Percentiles rank a stretch among this genome's conserved stretches.
These are phyloP conservation scores for Lentinula novae-zelandiae DNA, from an alignment of 1,284 basidiomycete genomes.

Conservation along the genomic window DNA sequence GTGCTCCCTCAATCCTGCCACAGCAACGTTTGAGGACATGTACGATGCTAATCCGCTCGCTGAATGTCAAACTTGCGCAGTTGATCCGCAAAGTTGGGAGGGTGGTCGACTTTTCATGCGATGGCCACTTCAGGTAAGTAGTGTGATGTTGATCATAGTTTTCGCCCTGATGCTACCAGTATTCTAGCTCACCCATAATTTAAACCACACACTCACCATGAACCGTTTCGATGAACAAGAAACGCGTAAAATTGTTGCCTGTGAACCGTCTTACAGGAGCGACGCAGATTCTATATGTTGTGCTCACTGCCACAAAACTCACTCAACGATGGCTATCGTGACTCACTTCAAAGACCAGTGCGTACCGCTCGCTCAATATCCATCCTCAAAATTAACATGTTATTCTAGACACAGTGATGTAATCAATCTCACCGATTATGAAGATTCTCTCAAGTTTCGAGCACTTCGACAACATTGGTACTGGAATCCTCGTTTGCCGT, in stretches of 20 bases:
- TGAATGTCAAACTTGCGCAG: conserved; percentile 5
- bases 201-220: background rate
- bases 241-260: background rate
- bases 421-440: background rate
- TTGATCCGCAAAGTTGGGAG: background rate
- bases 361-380: background rate
- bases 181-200: background rate
- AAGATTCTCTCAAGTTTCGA: background rate
- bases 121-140: background rate
- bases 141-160: background rate
- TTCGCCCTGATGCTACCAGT: background rate
- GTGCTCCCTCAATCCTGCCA: conserved; percentile 1
- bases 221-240: background rate
- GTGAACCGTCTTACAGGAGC: background rate
- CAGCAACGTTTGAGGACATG: background rate
- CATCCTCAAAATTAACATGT: background rate
- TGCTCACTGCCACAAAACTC: background rate
- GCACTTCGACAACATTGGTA: background rate
- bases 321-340: background rate
- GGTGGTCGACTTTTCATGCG: background rate
- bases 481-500: background rate
- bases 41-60: background rate
- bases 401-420: background rate
- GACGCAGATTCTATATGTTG: background rate
- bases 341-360: background rate